phyloP scores from a whole-genome alignment of 2,329 filamentous ascomycete genomes.

The Dryadomyces quercus-mongolicae region DNA sequence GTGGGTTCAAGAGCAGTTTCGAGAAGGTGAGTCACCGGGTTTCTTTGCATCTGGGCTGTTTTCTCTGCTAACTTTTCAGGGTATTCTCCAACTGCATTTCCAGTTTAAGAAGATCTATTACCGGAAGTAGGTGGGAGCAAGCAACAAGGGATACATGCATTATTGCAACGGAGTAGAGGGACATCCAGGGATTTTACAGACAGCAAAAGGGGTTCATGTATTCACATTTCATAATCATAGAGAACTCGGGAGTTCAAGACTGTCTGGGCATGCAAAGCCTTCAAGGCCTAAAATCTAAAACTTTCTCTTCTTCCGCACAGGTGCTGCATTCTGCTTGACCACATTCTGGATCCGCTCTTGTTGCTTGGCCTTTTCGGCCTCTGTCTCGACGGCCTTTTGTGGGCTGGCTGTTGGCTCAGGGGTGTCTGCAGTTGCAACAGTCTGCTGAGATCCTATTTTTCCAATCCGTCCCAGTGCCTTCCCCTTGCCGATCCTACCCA shows the following conservation, averaged over 20 bases:
- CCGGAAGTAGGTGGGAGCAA: slow-evolving; percentile 22
- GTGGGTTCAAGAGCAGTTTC: slow-evolving; percentile 92
- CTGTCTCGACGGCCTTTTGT: not conserved
- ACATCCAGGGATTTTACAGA: not conserved
- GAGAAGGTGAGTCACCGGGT: slow-evolving; percentile 62
- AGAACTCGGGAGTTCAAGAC: no score
- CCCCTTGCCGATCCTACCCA: slow-evolving; percentile 32
- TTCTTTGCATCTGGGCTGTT: slow-evolving; percentile 11
- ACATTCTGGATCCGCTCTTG: slow-evolving; percentile 36
- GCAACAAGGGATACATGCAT: not conserved
- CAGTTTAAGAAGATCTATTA: slow-evolving; percentile 76
- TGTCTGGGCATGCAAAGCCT: no score
- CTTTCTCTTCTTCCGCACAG: slow-evolving; percentile 43
- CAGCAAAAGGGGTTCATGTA: not conserved
- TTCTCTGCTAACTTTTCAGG: slow-evolving; percentile 35
- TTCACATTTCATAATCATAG: not conserved
- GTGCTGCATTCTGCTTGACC: slow-evolving; percentile 35
- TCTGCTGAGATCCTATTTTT: no score
- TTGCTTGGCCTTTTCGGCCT: not conserved
- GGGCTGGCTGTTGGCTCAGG: not conserved
- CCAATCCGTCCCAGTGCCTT: no score
- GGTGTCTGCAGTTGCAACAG: no score
- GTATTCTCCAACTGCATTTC: slow-evolving; percentile 91
- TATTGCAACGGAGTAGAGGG: not conserved
- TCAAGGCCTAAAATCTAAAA: no score